Percentiles rank a stretch among this genome's conserved stretches.
Evolutionary conservation across 2,329 filamentous ascomycete species (phyloP).

Genomic region (Talaromyces atroroseus): DNA sequence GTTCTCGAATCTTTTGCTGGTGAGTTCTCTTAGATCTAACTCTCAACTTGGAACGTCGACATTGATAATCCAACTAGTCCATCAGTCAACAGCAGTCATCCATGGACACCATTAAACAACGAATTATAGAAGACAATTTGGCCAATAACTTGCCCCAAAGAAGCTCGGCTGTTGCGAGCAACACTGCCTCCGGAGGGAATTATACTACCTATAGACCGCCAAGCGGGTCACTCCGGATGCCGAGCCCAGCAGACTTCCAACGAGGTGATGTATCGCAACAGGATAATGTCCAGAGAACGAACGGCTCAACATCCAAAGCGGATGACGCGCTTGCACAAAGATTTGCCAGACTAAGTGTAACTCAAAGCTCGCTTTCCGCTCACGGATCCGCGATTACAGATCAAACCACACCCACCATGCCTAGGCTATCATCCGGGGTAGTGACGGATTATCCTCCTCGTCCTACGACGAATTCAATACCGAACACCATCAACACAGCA

Average conservation of each 20-base stretch:
- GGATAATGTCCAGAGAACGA: constrained; percentile 19
- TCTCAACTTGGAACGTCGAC: not conserved
- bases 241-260: constrained; percentile 37
- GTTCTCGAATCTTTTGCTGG: constrained; percentile 48
- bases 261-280: constrained; percentile 19
- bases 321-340: constrained; percentile 37
- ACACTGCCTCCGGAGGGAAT: constrained; percentile 15
- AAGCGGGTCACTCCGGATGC: constrained; percentile 30
- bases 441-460: constrained; percentile 20
- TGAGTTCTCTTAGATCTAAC: constrained; percentile 14
- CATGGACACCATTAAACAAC: constrained; percentile 38
- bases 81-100: constrained; percentile 38
- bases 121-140: constrained; percentile 35
- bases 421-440: constrained; percentile 15
- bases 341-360: constrained; percentile 36
- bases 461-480: constrained; percentile 20
- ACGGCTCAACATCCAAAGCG: constrained; percentile 16
- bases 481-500: constrained; percentile 17
- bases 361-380: constrained; percentile 16
- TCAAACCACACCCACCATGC: constrained; percentile 12
- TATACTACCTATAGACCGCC: constrained; percentile 15
- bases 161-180: constrained; percentile 15
- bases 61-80: constrained; percentile 21
- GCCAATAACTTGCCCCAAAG: constrained; percentile 25
- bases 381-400: constrained; percentile 13